Conservation (phyloP, 352 stramenopile species). For the Thalassiosira sp. region DNA sequence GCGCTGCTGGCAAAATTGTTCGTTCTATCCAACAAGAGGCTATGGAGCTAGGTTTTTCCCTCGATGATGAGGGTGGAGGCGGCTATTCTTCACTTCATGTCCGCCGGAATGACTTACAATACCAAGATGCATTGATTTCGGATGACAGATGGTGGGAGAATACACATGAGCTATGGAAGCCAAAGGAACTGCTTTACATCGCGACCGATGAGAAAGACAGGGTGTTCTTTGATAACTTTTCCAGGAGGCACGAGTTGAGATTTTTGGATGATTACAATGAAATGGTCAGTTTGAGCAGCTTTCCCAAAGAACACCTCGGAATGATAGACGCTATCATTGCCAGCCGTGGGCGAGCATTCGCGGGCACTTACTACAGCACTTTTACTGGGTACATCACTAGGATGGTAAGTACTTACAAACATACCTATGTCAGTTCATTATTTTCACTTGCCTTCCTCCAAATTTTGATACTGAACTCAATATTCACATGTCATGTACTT, state of each 20-base stretch:
- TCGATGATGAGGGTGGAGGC: constrained; percentile 55
- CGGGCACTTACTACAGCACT: constrained; percentile 75
- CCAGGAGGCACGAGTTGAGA: constrained; percentile 51
- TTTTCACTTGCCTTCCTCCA: too few relatives aligned
- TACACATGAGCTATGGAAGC: constrained; percentile 44
- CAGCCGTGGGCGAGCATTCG: constrained; percentile 44
- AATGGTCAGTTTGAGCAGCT: constrained; percentile 48
- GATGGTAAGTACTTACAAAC: too few relatives aligned
- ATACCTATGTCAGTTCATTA: too few relatives aligned
- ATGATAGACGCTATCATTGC: constrained; percentile 72
- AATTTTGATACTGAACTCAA: too few relatives aligned
- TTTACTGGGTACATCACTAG: constrained; percentile 81
- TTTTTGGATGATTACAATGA: constrained; percentile 81
- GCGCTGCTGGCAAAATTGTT: constrained; percentile 67
- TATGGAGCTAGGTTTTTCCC: constrained; percentile 41
- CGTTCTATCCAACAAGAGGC: constrained; percentile 46
- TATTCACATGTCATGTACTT: too few relatives aligned
- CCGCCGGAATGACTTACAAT: constrained; percentile 54
- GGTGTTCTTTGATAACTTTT: constrained; percentile 72
- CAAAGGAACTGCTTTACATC: constrained; percentile 71
- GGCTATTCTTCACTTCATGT: constrained; percentile 56
- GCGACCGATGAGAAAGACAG: constrained; percentile 75
- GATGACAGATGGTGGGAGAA: constrained; percentile 60
- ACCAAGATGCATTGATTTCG: constrained; percentile 55
- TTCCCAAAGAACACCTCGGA: constrained; percentile 72